Evolutionary conservation across 2,329 filamentous ascomycete genomes (phyloP).

Genomic region (Sporothrix brasiliensis): DNA sequence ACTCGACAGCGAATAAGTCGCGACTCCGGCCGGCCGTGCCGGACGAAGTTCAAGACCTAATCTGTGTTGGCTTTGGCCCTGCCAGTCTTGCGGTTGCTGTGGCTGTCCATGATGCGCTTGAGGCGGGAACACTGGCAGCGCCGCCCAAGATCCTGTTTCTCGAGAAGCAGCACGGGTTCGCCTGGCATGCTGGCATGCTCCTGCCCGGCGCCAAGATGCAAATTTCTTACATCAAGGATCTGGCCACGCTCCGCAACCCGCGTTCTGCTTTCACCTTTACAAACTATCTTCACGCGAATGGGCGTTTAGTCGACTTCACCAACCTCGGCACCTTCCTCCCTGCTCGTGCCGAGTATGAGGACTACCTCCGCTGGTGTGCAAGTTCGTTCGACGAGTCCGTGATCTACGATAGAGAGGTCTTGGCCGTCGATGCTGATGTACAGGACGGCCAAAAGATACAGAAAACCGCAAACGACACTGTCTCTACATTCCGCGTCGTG

Average conservation of each 20-base stretch:
- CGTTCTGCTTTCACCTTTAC: conserved; percentile 91
- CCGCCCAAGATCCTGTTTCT: conserved; percentile 78
- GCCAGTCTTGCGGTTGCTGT: conserved; percentile 88
- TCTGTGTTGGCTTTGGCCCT: conserved; percentile 92
- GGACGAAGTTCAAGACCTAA: conserved; percentile 75
- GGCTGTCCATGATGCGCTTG: conserved; percentile 79
- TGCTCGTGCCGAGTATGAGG: conserved; percentile 85
- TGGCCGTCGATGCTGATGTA: conserved; percentile 66
- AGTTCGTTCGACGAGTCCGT: conserved; percentile 73
- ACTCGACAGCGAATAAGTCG: conserved; percentile 13
- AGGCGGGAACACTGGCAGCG: conserved; percentile 52
- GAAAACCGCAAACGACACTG: conserved; percentile 41
- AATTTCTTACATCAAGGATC: conserved; percentile 95
- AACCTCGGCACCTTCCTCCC: conserved; percentile 90
- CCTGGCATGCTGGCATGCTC: conserved; percentile 96
- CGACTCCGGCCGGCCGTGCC: conserved; percentile 37
- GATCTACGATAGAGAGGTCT: conserved; percentile 75
- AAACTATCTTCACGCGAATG: conserved; percentile 85
- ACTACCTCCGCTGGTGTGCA: conserved; percentile 93
- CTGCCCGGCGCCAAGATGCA: conserved; percentile 94
- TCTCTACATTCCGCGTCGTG: conserved; percentile 68
- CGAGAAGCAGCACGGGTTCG: conserved; percentile 80
- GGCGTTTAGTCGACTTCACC: conserved; percentile 83
- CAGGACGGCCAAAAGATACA: conserved; percentile 38
- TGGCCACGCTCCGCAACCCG: conserved; percentile 86